Conservation (phyloP, 2,329 filamentous ascomycete species). For the Stachybotrys chartarum region DNA sequence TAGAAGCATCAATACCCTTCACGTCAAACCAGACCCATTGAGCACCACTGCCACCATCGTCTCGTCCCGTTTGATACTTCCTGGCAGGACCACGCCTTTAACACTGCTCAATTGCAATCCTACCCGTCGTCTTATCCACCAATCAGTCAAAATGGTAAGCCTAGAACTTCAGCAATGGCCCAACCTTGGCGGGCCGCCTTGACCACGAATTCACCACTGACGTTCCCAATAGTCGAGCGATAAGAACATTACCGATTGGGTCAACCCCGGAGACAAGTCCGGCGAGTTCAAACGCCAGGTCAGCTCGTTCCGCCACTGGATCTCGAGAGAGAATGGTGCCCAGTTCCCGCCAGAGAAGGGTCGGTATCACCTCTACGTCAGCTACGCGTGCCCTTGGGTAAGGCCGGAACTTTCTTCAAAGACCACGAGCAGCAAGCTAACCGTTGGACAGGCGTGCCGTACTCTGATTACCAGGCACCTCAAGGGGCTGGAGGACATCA, state of each 20-base stretch:
- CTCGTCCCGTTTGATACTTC: neutral
- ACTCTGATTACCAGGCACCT: slow-evolving; percentile 81
- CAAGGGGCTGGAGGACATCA: slow-evolving; percentile 84
- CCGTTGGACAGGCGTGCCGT: slow-evolving; percentile 55
- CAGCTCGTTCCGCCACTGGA: slow-evolving; percentile 74
- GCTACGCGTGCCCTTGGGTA: slow-evolving; percentile 88
- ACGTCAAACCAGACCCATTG: neutral
- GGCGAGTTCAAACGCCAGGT: slow-evolving; percentile 91
- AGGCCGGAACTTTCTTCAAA: slow-evolving; percentile 7
- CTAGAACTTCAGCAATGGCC: neutral
- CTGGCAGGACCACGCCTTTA: neutral
- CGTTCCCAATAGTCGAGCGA: slow-evolving; percentile 2
- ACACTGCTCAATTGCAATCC: neutral
- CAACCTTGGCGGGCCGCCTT: neutral
- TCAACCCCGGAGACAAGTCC: slow-evolving; percentile 64
- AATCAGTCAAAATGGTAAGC: neutral
- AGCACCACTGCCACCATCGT: neutral
- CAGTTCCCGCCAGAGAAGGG: slow-evolving; percentile 79
- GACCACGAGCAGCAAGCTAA: neutral
- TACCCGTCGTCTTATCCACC: neutral
- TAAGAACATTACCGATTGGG: slow-evolving; percentile 70
- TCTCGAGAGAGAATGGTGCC: slow-evolving; percentile 64
- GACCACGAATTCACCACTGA: neutral
- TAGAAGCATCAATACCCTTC: neutral
- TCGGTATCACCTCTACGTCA: slow-evolving; percentile 91